Base-by-base conservation (phyloP, 2,329 filamentous ascomycete species). In the Aspergillus flavus region DNA sequence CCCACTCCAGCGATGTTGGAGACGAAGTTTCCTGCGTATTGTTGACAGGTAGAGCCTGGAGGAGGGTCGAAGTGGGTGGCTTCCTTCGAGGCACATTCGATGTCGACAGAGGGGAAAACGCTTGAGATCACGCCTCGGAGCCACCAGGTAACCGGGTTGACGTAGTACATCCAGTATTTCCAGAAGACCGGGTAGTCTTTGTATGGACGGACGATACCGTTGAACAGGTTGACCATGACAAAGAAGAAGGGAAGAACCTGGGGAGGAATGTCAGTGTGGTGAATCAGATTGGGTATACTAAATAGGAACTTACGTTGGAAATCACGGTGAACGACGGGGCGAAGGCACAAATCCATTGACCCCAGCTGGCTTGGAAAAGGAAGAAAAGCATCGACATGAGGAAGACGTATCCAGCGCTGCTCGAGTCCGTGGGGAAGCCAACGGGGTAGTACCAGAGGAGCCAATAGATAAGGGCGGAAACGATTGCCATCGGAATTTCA, bases 301-400 rank as follows among this genome's bases (percentile, higher is more conserved):
- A 63, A 61, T 12, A 75, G 32, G 21, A 14, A 30, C 64, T 61
- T 62, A 67, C 76, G 72, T 94, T 93, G 50, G 87, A 87, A 67
- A 94, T 92, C 66, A 93, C 90, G 0, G 90, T 92, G 78, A 93
- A 93, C 46, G 84, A 89, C 0, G 91, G 91, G 0, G 91, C 90
- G 76, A 93, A 93, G 0, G 92, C 91, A 66, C 89, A 91, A 69
- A 95, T 92, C 91, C 91, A 94, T 74, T 93, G 91, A 23, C 90
- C 92, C 91, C 89, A 94, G 68, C 83, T 88, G 36, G 85, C 85
- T 75, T 89, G 86, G 83, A 93, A 94, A 9, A 94, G 76, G 81
- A 88, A 92, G 80, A 93, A 93, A 0, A 94, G 83, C 71, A 94
- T 80, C 0, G 86, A 86, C 89, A 95, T 93, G 30, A 94, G 79